Evolutionary conservation across 1,284 basidiomycete genomes (phyloP).

Genomic region (Cryptococcus floricola): DNA sequence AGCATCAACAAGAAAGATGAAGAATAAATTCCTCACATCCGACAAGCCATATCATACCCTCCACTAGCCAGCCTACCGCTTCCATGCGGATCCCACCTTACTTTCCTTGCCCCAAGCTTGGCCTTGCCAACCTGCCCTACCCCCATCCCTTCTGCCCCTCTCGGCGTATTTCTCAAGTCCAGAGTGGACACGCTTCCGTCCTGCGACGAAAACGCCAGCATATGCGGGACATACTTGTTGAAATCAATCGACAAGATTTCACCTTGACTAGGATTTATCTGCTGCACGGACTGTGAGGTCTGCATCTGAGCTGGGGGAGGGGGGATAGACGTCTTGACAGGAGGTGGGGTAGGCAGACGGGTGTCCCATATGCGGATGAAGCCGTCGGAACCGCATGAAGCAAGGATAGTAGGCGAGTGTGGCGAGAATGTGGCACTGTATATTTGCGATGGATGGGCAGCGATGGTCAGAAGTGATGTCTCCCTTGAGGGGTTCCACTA

Average conservation of each 20-base stretch:
- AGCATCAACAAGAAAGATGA: background rate
- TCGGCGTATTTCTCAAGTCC: slow-evolving; percentile 41
- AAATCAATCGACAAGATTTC: slow-evolving; percentile 52
- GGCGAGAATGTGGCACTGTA: slow-evolving; percentile 90
- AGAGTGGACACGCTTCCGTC: slow-evolving; percentile 52
- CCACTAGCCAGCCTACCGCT: slow-evolving; percentile 59
- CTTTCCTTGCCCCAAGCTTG: slow-evolving; percentile 52
- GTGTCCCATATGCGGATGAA: slow-evolving; percentile 76
- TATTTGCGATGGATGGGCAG: slow-evolving; percentile 60
- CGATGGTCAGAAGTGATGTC: slow-evolving; percentile 71
- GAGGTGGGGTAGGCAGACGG: slow-evolving; percentile 51
- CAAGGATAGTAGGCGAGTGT: slow-evolving; percentile 74
- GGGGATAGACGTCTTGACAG: background rate
- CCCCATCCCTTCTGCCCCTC: slow-evolving; percentile 15
- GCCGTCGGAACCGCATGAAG: slow-evolving; percentile 81
- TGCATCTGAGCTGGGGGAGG: background rate
- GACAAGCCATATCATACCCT: slow-evolving; percentile 90
- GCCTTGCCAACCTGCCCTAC: slow-evolving; percentile 45
- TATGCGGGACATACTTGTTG: slow-evolving; percentile 55
- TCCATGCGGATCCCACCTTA: slow-evolving; percentile 57
- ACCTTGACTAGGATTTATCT: background rate
- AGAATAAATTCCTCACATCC: slow-evolving; percentile 61
- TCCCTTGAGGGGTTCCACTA: slow-evolving; percentile 84
- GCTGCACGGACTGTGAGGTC: background rate
- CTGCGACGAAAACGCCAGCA: slow-evolving; percentile 53